A percentile compares a stretch with the other conserved stretches of the same genome.
Conservation (phyloP, 2,329 filamentous ascomycete genomes). For the Phialemoniopsis sp. region DNA sequence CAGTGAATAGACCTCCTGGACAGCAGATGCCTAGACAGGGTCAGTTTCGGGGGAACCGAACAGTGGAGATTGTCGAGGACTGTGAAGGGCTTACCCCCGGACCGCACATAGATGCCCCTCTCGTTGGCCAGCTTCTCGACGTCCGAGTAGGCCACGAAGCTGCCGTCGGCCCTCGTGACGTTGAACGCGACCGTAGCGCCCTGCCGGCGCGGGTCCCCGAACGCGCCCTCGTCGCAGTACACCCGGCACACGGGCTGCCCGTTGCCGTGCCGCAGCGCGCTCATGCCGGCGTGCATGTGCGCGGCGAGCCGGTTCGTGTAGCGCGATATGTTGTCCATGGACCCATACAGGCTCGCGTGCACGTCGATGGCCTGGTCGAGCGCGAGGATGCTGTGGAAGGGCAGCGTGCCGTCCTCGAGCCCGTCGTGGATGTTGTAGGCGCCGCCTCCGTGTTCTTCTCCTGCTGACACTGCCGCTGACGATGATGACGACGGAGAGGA, state of each 20-base stretch:
- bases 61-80: too few species aligned
- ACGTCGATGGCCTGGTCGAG: conserved; percentile 55
- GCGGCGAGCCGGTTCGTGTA: conserved; percentile 51
- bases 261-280: conserved; percentile 46
- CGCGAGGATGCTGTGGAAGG: conserved; percentile 62
- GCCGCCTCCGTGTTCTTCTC: conserved; percentile 1
- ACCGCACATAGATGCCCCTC: conserved; percentile 54
- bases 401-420: conserved; percentile 64
- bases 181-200: conserved; percentile 64
- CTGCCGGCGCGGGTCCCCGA: conserved; percentile 47
- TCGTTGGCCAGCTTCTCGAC: conserved; percentile 56
- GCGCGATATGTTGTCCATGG: conserved; percentile 53
- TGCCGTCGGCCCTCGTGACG: conserved; percentile 45
- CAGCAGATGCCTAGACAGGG: conserved; percentile 36
- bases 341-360: conserved; percentile 51
- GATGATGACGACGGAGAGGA: conserved; percentile 1
- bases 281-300: conserved; percentile 43
- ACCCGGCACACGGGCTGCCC: conserved; percentile 45
- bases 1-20: conserved; percentile 40
- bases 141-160: conserved; percentile 49
- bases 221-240: conserved; percentile 46
- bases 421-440: conserved; percentile 48
- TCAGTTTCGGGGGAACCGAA: too few species aligned
- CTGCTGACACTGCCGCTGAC: too few species aligned
- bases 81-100: too few species aligned